These are phyloP conservation scores for Globisporangium parvum DNA, from an alignment of 352 stramenopile species.

Conservation along the genomic window DNA sequence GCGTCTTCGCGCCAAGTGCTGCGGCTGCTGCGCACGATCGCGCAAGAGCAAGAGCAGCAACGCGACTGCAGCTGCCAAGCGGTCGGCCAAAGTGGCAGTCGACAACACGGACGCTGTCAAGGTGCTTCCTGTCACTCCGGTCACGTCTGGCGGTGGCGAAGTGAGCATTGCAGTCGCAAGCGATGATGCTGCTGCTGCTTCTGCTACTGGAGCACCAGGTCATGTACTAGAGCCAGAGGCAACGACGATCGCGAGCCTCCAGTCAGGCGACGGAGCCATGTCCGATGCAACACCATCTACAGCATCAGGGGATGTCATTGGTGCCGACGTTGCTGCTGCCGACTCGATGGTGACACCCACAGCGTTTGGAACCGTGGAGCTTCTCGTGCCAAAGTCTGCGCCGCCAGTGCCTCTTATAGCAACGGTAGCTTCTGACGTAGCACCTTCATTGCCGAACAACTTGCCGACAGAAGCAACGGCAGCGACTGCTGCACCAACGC, in stretches of 20 bases:
- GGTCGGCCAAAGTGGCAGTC: conserved; percentile 2
- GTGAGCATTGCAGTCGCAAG: too few species aligned
- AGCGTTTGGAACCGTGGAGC: background rate
- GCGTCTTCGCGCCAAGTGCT: background rate
- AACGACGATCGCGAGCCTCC: too few species aligned
- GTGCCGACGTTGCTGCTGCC: background rate
- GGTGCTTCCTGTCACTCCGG: background rate
- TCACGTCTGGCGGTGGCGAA: background rate
- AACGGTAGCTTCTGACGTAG: background rate
- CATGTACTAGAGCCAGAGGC: background rate
- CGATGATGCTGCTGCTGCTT: too few species aligned
- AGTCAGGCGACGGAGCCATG: too few species aligned
- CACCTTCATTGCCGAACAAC: too few species aligned
- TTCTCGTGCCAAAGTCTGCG: conserved; percentile 3
- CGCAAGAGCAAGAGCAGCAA: background rate
- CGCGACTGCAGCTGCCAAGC: background rate
- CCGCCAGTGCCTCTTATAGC: background rate
- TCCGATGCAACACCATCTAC: too few species aligned
- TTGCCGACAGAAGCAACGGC: too few species aligned
- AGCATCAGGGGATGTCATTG: too few species aligned
- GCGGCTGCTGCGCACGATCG: background rate
- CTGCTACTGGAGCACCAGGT: too few species aligned
- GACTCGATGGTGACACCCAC: too few species aligned
- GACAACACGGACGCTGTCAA: background rate
- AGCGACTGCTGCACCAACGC: too few species aligned